A percentile compares a stretch with the other conserved stretches of the same genome.
Conservation (phyloP, 306 rosid species). For the Vachellia collinsii region DNA sequence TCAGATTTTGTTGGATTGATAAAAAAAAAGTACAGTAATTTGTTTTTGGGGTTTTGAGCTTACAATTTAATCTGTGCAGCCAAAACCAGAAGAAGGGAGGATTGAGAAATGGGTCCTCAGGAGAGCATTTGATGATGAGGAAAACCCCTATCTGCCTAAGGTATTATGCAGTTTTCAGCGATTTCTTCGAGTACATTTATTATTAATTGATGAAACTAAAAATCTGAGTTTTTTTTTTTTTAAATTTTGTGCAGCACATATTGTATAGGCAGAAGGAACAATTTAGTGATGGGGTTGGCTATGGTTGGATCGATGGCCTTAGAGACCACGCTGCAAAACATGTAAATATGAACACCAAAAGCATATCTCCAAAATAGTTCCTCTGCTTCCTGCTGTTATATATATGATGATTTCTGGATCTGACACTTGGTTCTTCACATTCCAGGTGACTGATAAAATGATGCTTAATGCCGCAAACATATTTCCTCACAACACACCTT, state of each 20-base stretch:
- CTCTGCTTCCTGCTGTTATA: neutral
- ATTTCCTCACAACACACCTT: constrained; percentile 89
- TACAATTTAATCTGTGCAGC: constrained; percentile 46
- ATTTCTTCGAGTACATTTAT: neutral
- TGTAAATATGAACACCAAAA: constrained; percentile 42
- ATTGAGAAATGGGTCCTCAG: constrained; percentile 87
- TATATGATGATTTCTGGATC: neutral
- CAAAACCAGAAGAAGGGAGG: constrained; percentile 60
- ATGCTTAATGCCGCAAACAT: constrained; percentile 70
- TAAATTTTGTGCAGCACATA: constrained; percentile 61
- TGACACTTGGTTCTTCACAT: constrained; percentile 11
- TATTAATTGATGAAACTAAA: constrained; percentile 19
- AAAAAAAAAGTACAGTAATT: neutral
- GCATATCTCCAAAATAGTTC: neutral
- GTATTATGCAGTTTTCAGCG: constrained; percentile 37
- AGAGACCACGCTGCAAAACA: constrained; percentile 75
- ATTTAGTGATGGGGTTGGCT: constrained; percentile 92
- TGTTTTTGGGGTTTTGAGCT: neutral
- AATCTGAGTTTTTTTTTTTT: constrained; percentile 12
- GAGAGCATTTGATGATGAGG: constrained; percentile 83
- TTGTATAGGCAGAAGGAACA: constrained; percentile 88
- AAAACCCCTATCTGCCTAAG: constrained; percentile 84
- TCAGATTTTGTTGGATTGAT: neutral
- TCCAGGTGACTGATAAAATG: constrained; percentile 78
- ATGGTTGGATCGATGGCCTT: constrained; percentile 91